These are phyloP conservation scores for Penicillium alfredii DNA, from an alignment of 495 filamentous ascomycete species.

Conservation along the genomic window DNA sequence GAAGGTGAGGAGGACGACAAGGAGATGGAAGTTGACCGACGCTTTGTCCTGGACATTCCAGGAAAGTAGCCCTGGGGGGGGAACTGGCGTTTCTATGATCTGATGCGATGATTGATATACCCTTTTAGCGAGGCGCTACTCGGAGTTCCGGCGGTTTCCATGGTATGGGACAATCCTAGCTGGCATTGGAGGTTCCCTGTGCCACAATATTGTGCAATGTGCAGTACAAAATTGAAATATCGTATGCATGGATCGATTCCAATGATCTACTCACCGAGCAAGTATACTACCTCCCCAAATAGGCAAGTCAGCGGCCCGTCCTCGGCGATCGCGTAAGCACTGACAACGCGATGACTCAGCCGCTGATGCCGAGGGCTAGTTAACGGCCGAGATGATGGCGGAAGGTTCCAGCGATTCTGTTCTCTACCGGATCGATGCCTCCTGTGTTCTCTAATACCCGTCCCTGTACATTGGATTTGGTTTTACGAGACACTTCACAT, in stretches of 20 bases:
- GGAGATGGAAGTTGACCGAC: constrained; percentile 71
- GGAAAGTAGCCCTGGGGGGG: constrained; percentile 27
- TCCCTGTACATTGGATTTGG: constrained; percentile 1
- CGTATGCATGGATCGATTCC: no score
- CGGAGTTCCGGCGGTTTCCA: no score
- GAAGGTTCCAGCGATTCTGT: background rate
- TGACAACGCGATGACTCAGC: constrained; percentile 22
- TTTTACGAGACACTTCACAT: background rate
- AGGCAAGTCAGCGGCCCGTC: no score
- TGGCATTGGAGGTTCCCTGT: no score
- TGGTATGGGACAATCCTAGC: no score
- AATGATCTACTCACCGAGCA: no score
- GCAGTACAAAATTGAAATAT: no score
- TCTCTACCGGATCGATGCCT: no score
- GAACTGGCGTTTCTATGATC: constrained; percentile 13
- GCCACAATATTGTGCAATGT: no score
- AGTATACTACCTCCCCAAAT: no score
- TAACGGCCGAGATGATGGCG: background rate
- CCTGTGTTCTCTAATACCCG: constrained; percentile 1
- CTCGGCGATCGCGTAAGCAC: constrained; percentile 21
- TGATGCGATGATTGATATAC: constrained; percentile 27
- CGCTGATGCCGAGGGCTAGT: constrained; percentile 13
- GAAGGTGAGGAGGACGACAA: constrained; percentile 82
- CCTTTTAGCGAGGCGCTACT: constrained; percentile 28
- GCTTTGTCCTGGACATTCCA: constrained; percentile 75